Base-by-base conservation (phyloP, 2,329 filamentous ascomycete species). In the Dothideomycetes sp. region DNA sequence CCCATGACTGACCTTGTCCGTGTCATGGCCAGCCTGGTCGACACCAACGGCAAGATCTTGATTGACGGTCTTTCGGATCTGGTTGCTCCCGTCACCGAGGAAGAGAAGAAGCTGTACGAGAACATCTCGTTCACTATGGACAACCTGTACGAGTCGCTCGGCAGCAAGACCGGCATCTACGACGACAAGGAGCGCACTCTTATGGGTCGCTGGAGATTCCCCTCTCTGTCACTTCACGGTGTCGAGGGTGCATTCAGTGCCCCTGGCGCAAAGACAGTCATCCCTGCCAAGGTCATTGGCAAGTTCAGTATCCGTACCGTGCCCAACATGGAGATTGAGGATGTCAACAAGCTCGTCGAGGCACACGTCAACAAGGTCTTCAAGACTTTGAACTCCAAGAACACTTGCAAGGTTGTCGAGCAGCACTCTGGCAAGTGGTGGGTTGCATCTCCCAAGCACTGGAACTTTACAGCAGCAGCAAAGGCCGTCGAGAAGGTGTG, bases 251-350 rank as follows among this genome's bases (percentile, higher is more conserved):
- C 87, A 37, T 98, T 94, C 70, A 89, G 84, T 31, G 82, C 84
- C 2, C 83, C 88, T 5, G 91, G 91, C 33, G 91, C 88, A 43
- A 98, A 98, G 76, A 98, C 91, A 1, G 91, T 98, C 55, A 98
- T 98, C 54, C 91, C 91, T 3, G 89, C 91, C 57, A 95, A 95
- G 72, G 91, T 98, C 44, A 84, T 82, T 56, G 91, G 91, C 66
- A 98, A 98, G 70, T 98, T 98, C 72, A 94, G 85, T 36, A 95
- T 98, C 67, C 81, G 91, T 52, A 96, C 88, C 24, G 91, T 98
- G 16, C 91, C 91, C 39, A 78, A 98, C 68, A 98, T 98, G 91
- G 84, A 95, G 61, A 86, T 86, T 53, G 80, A 86, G 43, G 78
- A 81, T 58, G 93, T 94, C 56, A 93, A 94, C 67, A 74, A 79